Conservation (phyloP, 2,329 filamentous ascomycete species). For the Exserohilum rostratum region DNA sequence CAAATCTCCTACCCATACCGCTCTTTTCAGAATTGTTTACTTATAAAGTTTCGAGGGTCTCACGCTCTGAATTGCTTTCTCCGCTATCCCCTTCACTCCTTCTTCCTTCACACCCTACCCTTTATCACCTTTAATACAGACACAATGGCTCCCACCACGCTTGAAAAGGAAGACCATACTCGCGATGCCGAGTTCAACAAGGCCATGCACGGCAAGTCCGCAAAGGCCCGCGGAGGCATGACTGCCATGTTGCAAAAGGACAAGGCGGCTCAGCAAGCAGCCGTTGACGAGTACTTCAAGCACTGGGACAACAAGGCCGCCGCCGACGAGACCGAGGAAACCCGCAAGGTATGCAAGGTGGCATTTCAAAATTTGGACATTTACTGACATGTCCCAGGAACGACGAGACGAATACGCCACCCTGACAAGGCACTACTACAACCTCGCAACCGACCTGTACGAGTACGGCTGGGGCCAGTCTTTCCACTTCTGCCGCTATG, state of each 20-base stretch:
- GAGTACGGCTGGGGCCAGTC: conserved; percentile 96
- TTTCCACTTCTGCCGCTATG: conserved; percentile 98
- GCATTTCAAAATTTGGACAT: not conserved
- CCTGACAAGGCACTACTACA: conserved; percentile 95
- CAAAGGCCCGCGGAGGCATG: conserved; percentile 73
- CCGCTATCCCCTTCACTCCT: conserved; percentile 5
- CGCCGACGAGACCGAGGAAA: conserved; percentile 80
- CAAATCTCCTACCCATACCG: conserved; percentile 36
- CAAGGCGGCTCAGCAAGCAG: conserved; percentile 75
- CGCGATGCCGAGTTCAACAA: conserved; percentile 93
- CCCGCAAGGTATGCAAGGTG: conserved; percentile 67
- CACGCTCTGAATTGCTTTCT: conserved; percentile 23
- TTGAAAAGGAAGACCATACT: conserved; percentile 81
- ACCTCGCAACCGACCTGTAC: conserved; percentile 93
- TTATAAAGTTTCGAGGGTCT: conserved; percentile 22
- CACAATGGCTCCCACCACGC: conserved; percentile 61
- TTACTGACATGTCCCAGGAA: conserved; percentile 59
- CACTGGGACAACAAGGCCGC: conserved; percentile 89
- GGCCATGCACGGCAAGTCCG: conserved; percentile 79
- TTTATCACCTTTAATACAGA: conserved; percentile 11
- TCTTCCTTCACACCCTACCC: not conserved
- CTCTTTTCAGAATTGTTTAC: conserved; percentile 29
- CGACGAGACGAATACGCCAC: conserved; percentile 89
- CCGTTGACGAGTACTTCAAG: conserved; percentile 92
- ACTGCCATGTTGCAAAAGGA: conserved; percentile 87